phyloP scores from a whole-genome alignment of 345 rosid species.

The Pistacia atlantica region DNA sequence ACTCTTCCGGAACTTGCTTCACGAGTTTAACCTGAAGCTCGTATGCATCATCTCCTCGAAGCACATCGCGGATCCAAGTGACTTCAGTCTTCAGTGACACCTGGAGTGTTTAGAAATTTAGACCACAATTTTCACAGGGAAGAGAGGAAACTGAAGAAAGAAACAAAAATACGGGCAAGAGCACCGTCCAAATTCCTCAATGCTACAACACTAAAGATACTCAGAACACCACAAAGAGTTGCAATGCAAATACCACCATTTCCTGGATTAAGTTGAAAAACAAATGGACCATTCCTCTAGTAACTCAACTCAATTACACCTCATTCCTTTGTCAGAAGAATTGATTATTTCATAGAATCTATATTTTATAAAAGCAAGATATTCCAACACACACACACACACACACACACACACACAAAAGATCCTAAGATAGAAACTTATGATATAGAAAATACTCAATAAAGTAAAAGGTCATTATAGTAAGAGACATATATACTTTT shows the following conservation, averaged over 20 bases:
- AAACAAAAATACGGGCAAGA: too few relatives aligned
- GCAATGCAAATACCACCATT: background rate
- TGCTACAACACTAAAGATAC: background rate
- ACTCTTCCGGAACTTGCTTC: constrained; percentile 86
- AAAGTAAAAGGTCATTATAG: background rate
- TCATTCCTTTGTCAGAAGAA: background rate
- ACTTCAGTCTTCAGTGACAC: constrained; percentile 97
- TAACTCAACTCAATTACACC: background rate
- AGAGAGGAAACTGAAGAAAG: background rate
- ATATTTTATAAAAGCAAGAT: background rate
- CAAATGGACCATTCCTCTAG: background rate
- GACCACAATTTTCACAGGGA: background rate
- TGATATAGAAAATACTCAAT: background rate
- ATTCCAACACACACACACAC: background rate
- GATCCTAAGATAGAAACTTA: background rate
- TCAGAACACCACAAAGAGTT: background rate
- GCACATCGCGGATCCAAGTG: constrained; percentile 77
- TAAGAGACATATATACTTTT: background rate
- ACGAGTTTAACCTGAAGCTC: constrained; percentile 88
- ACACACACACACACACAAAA: background rate
- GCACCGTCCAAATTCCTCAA: background rate
- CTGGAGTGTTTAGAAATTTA: constrained; percentile 31
- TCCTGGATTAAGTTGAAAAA: too few relatives aligned
- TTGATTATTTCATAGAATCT: background rate
- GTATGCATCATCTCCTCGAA: constrained; percentile 80